phyloP scores from a whole-genome alignment of 2,329 filamentous ascomycete species.

The Neocatenulostroma microsporum region DNA sequence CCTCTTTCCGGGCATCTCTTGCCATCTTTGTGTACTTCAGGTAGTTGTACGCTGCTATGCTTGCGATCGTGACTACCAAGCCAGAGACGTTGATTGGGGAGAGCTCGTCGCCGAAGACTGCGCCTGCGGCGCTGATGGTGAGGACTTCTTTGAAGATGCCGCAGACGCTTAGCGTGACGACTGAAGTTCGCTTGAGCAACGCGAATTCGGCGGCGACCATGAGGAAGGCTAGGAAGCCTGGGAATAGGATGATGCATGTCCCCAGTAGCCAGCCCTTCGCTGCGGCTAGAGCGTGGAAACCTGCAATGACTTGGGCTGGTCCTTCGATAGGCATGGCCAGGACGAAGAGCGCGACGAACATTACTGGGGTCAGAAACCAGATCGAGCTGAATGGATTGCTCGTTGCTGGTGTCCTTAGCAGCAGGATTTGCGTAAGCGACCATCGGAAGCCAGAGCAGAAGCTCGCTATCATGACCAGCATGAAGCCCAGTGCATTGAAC shows the following conservation, averaged over 20 bases:
- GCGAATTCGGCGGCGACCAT: slow-evolving; percentile 98
- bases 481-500: slow-evolving; percentile 78
- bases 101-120: slow-evolving; percentile 82
- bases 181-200: slow-evolving; percentile 84
- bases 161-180: slow-evolving; percentile 91
- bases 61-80: slow-evolving; percentile 72
- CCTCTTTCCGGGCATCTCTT: slow-evolving; percentile 55
- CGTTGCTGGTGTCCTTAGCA: slow-evolving; percentile 87
- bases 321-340: slow-evolving; percentile 86
- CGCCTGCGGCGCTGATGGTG: slow-evolving; percentile 79
- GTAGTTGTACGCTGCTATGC: slow-evolving; percentile 87
- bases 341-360: slow-evolving; percentile 75
- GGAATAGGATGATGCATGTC: slow-evolving; percentile 73
- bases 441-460: slow-evolving; percentile 97
- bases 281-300: slow-evolving; percentile 55
- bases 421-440: slow-evolving; percentile 94
- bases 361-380: slow-evolving; percentile 93
- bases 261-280: slow-evolving; percentile 61
- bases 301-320: slow-evolving; percentile 57
- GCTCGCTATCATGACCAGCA: slow-evolving; percentile 84
- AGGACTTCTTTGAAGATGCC: slow-evolving; percentile 99
- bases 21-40: slow-evolving; percentile 91
- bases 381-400: slow-evolving; percentile 95
- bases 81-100: slow-evolving; percentile 83
- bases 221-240: slow-evolving; percentile 81